phyloP scores from a whole-genome alignment of 257 asterid genomes.

The Nemophila menziesii region DNA sequence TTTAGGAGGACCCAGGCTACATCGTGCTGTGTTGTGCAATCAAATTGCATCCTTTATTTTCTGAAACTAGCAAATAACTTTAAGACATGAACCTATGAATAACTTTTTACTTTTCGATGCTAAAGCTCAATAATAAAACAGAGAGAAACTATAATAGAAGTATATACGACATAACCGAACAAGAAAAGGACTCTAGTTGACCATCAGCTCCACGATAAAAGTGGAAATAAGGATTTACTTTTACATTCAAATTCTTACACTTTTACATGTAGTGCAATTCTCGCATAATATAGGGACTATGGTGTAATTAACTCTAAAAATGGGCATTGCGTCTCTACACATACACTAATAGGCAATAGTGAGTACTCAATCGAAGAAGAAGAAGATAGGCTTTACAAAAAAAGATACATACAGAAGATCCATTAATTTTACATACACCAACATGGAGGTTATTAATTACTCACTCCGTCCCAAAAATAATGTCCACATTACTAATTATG shows the following conservation, averaged over 20 bases:
- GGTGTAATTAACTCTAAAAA: no score
- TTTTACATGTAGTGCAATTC: no score
- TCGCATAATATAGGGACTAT: no score
- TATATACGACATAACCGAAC: conserved; percentile 53
- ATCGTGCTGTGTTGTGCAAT: conserved; percentile 69
- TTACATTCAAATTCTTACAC: conserved; percentile 87
- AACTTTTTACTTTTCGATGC: neutral
- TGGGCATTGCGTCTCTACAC: no score
- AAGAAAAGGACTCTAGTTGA: conserved; percentile 79
- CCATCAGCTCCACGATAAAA: conserved; percentile 97
- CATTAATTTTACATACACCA: conserved; percentile 78
- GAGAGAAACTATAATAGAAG: neutral
- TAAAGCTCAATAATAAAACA: neutral
- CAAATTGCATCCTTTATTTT: conserved; percentile 74
- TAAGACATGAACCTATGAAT: no score
- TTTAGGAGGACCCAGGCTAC: conserved; percentile 85
- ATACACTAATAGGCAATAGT: no score
- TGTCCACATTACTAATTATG: no score
- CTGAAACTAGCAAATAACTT: conserved; percentile 54
- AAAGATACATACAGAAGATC: conserved; percentile 65
- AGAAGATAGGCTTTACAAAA: no score
- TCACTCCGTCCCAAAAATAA: no score
- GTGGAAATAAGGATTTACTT: conserved; percentile 89
- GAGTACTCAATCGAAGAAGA: no score
- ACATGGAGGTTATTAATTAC: conserved; percentile 81